phyloP scores from a whole-genome alignment of 805 yeast genomes.

The Candida cerambycidarum region DNA sequence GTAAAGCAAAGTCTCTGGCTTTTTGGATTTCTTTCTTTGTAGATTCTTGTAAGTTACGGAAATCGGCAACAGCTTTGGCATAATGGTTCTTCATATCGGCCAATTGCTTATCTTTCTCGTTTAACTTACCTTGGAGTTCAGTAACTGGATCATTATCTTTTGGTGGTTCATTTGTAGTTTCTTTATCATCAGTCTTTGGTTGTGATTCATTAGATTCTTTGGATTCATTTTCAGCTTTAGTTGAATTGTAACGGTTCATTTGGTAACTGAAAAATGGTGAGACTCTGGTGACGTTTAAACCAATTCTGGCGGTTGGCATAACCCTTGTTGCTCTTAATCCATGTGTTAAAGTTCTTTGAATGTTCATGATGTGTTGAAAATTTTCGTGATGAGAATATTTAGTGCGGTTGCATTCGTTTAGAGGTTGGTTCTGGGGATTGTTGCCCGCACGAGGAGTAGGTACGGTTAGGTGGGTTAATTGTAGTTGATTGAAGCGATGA shows the following conservation, averaged over 20 bases:
- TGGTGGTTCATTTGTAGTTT: conserved; percentile 11
- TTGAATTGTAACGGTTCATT: conserved; percentile 1
- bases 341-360: conserved; percentile 4
- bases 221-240: not conserved
- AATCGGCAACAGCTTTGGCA: conserved; percentile 84
- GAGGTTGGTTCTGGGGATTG: too few species aligned
- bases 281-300: not conserved
- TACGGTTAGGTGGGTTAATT: too few species aligned
- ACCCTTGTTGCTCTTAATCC: not conserved
- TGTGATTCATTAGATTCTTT: conserved; percentile 3
- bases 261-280: not conserved
- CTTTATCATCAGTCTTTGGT: conserved; percentile 6
- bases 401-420: conserved; percentile 1
- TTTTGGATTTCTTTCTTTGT: conserved; percentile 84
- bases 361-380: conserved; percentile 5
- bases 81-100: conserved; percentile 83
- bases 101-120: conserved; percentile 65
- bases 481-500: too few species aligned
- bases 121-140: conserved; percentile 53
- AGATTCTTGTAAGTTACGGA: conserved; percentile 87
- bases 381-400: conserved; percentile 1
- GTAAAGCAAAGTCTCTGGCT: conserved; percentile 87
- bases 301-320: not conserved
- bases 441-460: too few species aligned
- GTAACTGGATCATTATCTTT: conserved; percentile 18